Evolutionary conservation across 1,284 basidiomycete genomes (phyloP).

Genomic region (Austropuccinia psidii): DNA sequence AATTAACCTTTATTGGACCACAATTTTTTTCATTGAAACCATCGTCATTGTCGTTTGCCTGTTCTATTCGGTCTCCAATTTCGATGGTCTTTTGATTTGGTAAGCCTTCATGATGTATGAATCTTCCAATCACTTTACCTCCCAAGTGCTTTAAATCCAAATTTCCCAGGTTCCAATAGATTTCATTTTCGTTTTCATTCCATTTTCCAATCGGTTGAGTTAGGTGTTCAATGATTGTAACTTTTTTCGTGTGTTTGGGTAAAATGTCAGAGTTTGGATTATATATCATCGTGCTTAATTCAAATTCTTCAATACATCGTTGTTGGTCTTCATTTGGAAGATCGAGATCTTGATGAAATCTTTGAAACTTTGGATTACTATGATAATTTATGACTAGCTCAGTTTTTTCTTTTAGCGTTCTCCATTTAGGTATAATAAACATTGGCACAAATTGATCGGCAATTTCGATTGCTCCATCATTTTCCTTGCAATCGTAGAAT

Average conservation of each 20-base stretch:
- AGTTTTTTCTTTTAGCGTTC: background rate
- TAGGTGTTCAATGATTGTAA: background rate
- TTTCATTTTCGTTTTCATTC: background rate
- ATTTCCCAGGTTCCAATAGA: background rate
- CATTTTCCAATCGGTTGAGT: background rate
- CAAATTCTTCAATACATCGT: background rate
- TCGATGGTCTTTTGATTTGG: background rate
- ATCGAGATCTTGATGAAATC: background rate
- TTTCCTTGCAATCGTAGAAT: background rate
- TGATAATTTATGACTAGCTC: slow-evolving; percentile 15
- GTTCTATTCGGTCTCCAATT: background rate
- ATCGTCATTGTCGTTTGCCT: background rate
- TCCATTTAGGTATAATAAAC: background rate
- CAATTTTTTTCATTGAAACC: background rate
- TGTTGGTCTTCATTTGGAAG: background rate
- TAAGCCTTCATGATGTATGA: background rate
- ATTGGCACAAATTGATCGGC: background rate
- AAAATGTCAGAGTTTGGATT: background rate
- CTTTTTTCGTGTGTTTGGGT: background rate
- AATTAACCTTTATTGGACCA: background rate
- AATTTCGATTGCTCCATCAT: background rate
- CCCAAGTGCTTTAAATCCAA: background rate
- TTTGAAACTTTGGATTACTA: background rate
- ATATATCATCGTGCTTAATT: background rate
- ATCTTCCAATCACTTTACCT: background rate